Evolutionary conservation across 768 basidiomycete species (phyloP).

Genomic region (Sarcomyxa edulis): DNA sequence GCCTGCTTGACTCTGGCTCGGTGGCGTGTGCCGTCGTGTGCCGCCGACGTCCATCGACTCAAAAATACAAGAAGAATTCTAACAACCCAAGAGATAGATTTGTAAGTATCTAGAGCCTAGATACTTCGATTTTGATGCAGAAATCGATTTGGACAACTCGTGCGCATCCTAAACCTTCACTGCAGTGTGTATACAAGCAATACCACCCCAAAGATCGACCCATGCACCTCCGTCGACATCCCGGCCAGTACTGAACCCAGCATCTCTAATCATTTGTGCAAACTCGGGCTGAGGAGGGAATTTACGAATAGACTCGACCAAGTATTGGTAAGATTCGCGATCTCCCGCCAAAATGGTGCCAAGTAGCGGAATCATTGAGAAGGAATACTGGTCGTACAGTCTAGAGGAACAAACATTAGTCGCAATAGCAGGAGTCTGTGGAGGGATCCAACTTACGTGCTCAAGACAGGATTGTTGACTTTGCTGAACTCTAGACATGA

Average conservation of each 20-base stretch:
- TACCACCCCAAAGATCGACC: constrained; percentile 82
- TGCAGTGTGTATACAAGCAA: constrained; percentile 80
- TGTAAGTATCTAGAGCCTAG: constrained; percentile 2
- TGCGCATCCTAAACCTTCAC: constrained; percentile 57
- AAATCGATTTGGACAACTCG: neutral
- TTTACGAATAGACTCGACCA: constrained; percentile 93
- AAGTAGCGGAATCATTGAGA: constrained; percentile 88
- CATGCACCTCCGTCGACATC: constrained; percentile 81
- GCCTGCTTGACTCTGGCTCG: too few relatives aligned
- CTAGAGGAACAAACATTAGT: constrained; percentile 33
- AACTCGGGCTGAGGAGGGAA: constrained; percentile 90
- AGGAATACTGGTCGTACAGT: constrained; percentile 92
- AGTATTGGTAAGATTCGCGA: constrained; percentile 92
- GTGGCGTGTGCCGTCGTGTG: neutral
- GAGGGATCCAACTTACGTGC: constrained; percentile 53
- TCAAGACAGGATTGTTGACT: constrained; percentile 82
- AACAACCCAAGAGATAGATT: neutral
- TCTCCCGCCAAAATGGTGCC: constrained; percentile 98
- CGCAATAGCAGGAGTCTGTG: constrained; percentile 1
- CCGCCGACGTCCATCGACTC: neutral
- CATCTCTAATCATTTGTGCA: constrained; percentile 81
- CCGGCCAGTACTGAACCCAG: constrained; percentile 72
- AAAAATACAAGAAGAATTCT: too few relatives aligned
- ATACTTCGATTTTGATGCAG: constrained; percentile 1
- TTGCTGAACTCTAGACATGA: constrained; percentile 96